A percentile compares a stretch with the other conserved stretches of the same genome.
Evolutionary conservation across 306 rosid genomes (phyloP).

Genomic region (Carpinus viminea): DNA sequence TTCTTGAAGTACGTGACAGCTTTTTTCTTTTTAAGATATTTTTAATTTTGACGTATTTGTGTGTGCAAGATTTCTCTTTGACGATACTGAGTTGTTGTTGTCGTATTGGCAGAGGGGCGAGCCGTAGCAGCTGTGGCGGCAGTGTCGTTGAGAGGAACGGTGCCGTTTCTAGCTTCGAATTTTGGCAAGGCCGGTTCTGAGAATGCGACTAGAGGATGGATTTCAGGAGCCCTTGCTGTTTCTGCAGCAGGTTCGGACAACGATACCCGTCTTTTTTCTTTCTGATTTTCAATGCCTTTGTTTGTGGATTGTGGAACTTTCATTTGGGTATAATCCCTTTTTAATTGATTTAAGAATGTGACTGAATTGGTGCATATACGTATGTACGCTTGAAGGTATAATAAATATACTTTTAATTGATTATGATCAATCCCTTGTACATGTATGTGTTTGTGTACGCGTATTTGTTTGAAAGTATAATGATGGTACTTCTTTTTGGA

Average conservation of each 20-base stretch:
- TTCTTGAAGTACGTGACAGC: neutral
- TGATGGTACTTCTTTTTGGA: no score
- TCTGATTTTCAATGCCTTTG: neutral
- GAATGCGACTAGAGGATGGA: constrained; percentile 56
- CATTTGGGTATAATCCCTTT: neutral
- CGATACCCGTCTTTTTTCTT: neutral
- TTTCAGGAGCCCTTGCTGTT: constrained; percentile 72
- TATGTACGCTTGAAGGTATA: neutral
- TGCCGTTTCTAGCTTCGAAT: constrained; percentile 45
- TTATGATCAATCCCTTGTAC: no score
- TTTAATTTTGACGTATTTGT: neutral
- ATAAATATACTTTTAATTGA: neutral
- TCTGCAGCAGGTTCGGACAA: constrained; percentile 70
- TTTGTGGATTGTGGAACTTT: neutral
- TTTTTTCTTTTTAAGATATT: neutral
- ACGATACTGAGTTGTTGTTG: neutral
- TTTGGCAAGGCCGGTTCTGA: constrained; percentile 48
- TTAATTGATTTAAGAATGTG: neutral
- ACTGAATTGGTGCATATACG: neutral
- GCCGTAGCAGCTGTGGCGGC: constrained; percentile 67
- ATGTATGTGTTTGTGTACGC: no score
- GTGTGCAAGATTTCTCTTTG: constrained; percentile 7
- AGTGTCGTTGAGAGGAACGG: constrained; percentile 45
- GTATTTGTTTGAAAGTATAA: no score
- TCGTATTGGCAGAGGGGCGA: constrained; percentile 59